Conservation (phyloP, 139 green algal species). For the Desmodesmus armatus region DNA sequence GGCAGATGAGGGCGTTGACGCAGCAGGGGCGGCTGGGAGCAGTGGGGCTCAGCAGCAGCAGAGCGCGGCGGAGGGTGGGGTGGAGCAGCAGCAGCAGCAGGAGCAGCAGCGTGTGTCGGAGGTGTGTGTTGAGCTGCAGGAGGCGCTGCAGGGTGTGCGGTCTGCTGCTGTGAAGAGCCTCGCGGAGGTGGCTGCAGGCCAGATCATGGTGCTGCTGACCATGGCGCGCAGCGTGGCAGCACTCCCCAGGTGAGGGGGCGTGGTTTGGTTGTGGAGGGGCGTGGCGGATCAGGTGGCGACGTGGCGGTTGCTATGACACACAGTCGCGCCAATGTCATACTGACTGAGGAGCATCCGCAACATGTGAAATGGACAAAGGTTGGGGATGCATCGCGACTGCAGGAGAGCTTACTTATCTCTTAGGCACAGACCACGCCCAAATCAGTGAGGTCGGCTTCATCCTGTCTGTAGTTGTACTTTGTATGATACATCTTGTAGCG, state of each 20-base stretch:
- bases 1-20: no score
- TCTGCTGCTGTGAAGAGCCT: constrained; percentile 41
- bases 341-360: no score
- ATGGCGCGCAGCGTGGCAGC: constrained; percentile 28
- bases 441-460: constrained; percentile 8
- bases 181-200: constrained; percentile 28
- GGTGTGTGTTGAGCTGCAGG: background rate
- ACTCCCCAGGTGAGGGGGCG: constrained; percentile 22
- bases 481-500: background rate
- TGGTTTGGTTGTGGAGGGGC: no score
- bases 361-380: no score
- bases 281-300: no score
- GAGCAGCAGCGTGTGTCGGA: background rate
- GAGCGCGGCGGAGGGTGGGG: background rate
- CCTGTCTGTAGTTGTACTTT: background rate
- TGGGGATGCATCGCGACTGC: no score
- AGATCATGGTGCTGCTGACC: constrained; percentile 41
- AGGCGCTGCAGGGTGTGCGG: background rate
- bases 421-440: no score
- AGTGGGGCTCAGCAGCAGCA: background rate
- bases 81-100: background rate
- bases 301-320: no score
- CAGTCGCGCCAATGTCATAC: no score
- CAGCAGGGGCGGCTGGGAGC: background rate
- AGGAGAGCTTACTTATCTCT: no score